A percentile compares a stretch with the other conserved stretches of the same genome.
phyloP scores from a whole-genome alignment of 495 filamentous ascomycete species.

The Hypoxylon subgilvum region DNA sequence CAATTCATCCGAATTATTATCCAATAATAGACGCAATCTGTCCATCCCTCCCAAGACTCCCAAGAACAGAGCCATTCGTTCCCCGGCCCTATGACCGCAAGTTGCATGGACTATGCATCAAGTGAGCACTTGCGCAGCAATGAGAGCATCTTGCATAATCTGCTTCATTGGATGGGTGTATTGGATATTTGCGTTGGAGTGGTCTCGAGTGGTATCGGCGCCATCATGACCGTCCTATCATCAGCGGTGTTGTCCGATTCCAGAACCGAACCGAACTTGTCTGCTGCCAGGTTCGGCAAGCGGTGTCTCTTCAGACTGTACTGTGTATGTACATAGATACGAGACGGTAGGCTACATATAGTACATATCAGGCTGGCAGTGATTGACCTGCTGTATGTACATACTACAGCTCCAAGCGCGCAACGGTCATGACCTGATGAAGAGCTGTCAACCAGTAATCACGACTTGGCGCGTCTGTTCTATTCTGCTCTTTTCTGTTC shows the following conservation, averaged over 20 bases:
- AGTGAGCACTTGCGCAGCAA: conserved; percentile 34
- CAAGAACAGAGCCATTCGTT: conserved; percentile 26
- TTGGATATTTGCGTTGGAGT: conserved; percentile 39
- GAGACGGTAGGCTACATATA: background rate
- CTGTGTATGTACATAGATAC: background rate
- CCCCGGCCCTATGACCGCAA: conserved; percentile 40
- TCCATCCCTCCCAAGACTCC: conserved; percentile 26
- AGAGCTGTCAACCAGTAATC: background rate
- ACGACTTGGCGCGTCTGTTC: background rate
- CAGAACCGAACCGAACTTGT: conserved; percentile 38
- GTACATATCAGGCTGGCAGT: conserved; percentile 16
- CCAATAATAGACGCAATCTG: conserved; percentile 30
- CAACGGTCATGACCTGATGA: conserved; percentile 2
- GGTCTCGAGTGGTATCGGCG: conserved; percentile 35
- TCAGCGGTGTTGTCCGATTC: conserved; percentile 35
- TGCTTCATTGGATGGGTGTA: conserved; percentile 38
- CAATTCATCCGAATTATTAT: conserved; percentile 38
- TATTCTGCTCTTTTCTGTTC: no score
- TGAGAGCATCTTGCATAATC: conserved; percentile 43
- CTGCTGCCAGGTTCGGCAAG: conserved; percentile 35
- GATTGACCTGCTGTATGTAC: conserved; percentile 1
- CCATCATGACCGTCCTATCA: conserved; percentile 37
- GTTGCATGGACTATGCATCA: conserved; percentile 36
- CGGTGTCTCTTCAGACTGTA: conserved; percentile 26
- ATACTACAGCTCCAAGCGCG: conserved; percentile 12